phyloP scores from a whole-genome alignment of 352 stramenopile species.

The Aphanomyces invadans region DNA sequence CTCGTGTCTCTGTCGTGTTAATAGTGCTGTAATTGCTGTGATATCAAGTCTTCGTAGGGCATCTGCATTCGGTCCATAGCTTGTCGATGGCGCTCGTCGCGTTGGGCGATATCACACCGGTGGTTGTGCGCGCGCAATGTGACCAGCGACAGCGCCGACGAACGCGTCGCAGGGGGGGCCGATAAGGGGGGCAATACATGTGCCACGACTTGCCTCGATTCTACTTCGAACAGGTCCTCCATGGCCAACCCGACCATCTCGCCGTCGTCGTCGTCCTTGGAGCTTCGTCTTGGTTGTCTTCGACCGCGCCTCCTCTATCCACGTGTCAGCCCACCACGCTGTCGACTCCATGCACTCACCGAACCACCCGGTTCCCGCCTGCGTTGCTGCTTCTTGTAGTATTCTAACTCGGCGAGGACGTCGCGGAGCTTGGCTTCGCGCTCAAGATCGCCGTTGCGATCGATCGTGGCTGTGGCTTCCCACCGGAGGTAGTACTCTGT shows the following conservation, averaged over 20 bases:
- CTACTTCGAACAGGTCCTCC: neutral
- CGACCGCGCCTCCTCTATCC: neutral
- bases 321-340: neutral
- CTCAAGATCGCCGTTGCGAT: conserved; percentile 49
- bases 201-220: neutral
- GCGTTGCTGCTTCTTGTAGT: neutral
- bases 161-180: neutral
- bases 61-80: conserved; percentile 24
- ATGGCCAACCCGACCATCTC: neutral
- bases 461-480: conserved; percentile 48
- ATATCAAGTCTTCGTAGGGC: conserved; percentile 14
- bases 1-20: neutral
- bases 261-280: neutral
- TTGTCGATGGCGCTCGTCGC: neutral
- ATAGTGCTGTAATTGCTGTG: neutral
- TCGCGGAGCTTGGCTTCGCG: conserved; percentile 37
- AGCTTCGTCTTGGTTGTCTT: neutral
- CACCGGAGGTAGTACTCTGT: conserved; percentile 72
- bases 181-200: neutral
- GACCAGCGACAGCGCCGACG: neutral
- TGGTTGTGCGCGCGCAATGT: neutral
- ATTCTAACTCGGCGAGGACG: conserved; percentile 12
- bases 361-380: neutral
- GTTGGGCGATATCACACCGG: neutral
- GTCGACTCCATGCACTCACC: neutral